Conservation (phyloP, 2,329 filamentous ascomycete species). For the Mycocentrospora acerina region DNA sequence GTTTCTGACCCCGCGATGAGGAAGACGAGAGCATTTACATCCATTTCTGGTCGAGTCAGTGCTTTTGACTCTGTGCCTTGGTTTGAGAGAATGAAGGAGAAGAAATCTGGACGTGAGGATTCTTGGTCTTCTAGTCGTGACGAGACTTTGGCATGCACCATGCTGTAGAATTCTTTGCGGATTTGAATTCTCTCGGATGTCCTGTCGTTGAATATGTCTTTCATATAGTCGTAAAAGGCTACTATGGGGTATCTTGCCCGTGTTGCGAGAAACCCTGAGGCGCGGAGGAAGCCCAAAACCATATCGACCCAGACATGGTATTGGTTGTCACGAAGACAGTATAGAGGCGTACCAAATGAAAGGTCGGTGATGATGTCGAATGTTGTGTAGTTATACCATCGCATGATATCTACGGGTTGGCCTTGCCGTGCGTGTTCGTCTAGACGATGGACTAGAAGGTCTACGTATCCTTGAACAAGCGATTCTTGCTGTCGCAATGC, state of each 20-base stretch:
- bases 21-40: constrained; percentile 35
- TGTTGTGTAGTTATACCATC: constrained; percentile 30
- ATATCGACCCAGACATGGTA: constrained; percentile 34
- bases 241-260: constrained; percentile 21
- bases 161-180: constrained; percentile 19
- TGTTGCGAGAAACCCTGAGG: constrained; percentile 11
- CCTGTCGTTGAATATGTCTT: constrained; percentile 13
- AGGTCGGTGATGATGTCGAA: constrained; percentile 38
- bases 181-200: constrained; percentile 1
- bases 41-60: constrained; percentile 35
- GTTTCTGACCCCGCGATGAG: constrained; percentile 50
- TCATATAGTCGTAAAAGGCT: constrained; percentile 14
- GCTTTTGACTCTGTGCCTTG: constrained; percentile 14
- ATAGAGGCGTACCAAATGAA: constrained; percentile 33
- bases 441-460: constrained; percentile 42
- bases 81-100: constrained; percentile 26
- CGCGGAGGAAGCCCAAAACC: constrained; percentile 14
- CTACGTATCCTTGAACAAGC: constrained; percentile 43
- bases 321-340: constrained; percentile 30
- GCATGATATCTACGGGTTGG: constrained; percentile 23
- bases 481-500: constrained; percentile 45
- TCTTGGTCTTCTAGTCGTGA: constrained; percentile 18
- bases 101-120: constrained; percentile 25
- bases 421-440: constrained; percentile 16
- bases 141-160: constrained; percentile 16